A percentile compares a stretch with the other conserved stretches of the same genome.
These are phyloP conservation scores for Calonectria montana DNA, from an alignment of 2,329 filamentous ascomycete genomes.

Conservation along the genomic window DNA sequence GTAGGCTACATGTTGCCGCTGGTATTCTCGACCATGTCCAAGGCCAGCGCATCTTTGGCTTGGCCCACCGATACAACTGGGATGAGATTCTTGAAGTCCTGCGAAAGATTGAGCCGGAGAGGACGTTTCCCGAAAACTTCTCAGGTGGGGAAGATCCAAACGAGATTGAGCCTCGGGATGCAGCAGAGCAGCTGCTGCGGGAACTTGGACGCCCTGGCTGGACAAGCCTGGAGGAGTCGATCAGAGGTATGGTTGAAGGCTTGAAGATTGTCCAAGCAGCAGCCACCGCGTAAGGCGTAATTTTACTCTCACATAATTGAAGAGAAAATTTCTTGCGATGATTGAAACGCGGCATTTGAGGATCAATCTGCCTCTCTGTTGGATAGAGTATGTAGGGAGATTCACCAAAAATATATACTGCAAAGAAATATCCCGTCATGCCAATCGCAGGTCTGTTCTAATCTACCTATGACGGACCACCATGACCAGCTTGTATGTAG, in stretches of 20 bases:
- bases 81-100: constrained; percentile 52
- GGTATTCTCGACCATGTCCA: constrained; percentile 57
- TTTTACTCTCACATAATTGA: too few species aligned
- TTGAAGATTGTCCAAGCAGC: neutral
- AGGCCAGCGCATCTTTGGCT: constrained; percentile 65
- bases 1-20: constrained; percentile 63
- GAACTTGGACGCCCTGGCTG: constrained; percentile 5
- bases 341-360: too few species aligned
- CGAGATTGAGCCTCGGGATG: constrained; percentile 10
- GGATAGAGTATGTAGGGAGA: too few species aligned
- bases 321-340: too few species aligned
- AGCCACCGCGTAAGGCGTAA: neutral
- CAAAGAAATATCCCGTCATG: too few species aligned
- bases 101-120: constrained; percentile 32
- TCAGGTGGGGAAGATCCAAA: constrained; percentile 20
- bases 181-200: constrained; percentile 4
- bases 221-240: constrained; percentile 10
- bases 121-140: constrained; percentile 40
- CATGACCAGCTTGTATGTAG: too few species aligned
- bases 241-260: neutral
- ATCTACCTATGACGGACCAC: too few species aligned
- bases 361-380: too few species aligned
- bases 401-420: too few species aligned
- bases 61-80: constrained; percentile 59
- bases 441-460: too few species aligned